These are phyloP conservation scores for Reutealis trisperma DNA, from an alignment of 345 rosid species.

Conservation along the genomic window DNA sequence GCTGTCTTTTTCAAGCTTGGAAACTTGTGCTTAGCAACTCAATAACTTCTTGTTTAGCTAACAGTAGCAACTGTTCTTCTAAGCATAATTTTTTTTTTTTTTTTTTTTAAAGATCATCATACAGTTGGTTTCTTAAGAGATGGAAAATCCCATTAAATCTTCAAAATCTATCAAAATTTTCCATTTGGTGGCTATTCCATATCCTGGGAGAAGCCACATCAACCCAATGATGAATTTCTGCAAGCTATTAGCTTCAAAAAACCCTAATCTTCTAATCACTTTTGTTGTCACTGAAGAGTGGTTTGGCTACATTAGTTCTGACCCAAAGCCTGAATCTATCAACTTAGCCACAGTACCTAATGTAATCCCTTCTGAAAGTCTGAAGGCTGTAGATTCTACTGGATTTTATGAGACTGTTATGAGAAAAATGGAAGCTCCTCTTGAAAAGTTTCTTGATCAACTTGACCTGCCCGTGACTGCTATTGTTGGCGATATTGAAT, in stretches of 20 bases:
- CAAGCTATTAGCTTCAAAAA: conserved; percentile 6
- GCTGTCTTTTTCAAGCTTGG: too few relatives aligned
- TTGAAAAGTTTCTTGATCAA: conserved; percentile 8
- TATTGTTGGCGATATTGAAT: conserved; percentile 26
- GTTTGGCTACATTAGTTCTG: not conserved
- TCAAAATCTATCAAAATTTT: not conserved
- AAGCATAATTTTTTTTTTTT: too few relatives aligned
- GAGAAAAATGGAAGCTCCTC: conserved; percentile 25
- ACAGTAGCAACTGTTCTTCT: too few relatives aligned
- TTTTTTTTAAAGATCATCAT: too few relatives aligned
- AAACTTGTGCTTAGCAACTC: too few relatives aligned
- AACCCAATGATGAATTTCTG: conserved; percentile 7
- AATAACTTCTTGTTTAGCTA: too few relatives aligned
- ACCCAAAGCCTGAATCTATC: conserved; percentile 6
- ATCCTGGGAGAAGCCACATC: conserved; percentile 8
- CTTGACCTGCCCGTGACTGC: conserved; percentile 21
- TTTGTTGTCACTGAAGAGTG: conserved; percentile 10
- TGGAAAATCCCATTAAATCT: not conserved
- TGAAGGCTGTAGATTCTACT: conserved; percentile 15
- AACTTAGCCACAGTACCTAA: conserved; percentile 15
- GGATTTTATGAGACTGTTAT: conserved; percentile 25
- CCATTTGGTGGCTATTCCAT: conserved; percentile 8
- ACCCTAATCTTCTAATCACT: not conserved
- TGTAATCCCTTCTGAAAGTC: conserved; percentile 12
- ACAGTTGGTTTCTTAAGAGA: too few relatives aligned